phyloP scores from a whole-genome alignment of 2,329 filamentous ascomycete genomes.

The Coccinonectria pachysandricola region DNA sequence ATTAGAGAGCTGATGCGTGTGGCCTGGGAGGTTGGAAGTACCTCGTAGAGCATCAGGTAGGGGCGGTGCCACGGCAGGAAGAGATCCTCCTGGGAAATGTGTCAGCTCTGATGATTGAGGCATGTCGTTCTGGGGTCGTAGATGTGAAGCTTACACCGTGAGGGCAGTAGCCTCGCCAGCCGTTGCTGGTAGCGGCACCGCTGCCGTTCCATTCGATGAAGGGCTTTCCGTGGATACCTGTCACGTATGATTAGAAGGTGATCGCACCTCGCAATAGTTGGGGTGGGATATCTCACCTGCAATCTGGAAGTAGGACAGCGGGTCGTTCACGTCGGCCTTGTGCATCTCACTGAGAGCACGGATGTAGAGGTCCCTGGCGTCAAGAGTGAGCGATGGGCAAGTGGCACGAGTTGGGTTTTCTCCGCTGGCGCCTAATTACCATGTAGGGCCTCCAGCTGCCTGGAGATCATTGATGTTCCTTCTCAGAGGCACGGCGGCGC shows the following conservation, averaged over 20 bases:
- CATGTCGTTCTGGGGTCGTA: no score
- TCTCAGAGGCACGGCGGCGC: slow-evolving; percentile 19
- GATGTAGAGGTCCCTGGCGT: slow-evolving; percentile 38
- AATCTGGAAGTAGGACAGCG: slow-evolving; percentile 40
- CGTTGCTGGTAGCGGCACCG: slow-evolving; percentile 18
- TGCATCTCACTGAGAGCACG: slow-evolving; percentile 35
- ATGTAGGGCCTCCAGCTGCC: slow-evolving; percentile 3
- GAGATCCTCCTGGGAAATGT: slow-evolving; percentile 35
- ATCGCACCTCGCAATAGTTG: no score
- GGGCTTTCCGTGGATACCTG: slow-evolving; percentile 33
- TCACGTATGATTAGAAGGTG: background rate
- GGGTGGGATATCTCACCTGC: slow-evolving; percentile 26
- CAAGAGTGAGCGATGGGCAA: slow-evolving; percentile 9
- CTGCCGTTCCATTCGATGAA: slow-evolving; percentile 32
- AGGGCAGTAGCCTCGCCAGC: slow-evolving; percentile 34
- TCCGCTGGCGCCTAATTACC: slow-evolving; percentile 1
- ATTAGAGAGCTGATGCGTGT: slow-evolving; percentile 6
- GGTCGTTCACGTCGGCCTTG: slow-evolving; percentile 28
- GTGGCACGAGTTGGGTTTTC: background rate
- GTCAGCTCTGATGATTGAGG: no score
- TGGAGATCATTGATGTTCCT: slow-evolving; percentile 6
- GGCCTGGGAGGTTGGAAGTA: slow-evolving; percentile 14
- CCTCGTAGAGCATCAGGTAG: slow-evolving; percentile 44
- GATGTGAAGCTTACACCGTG: slow-evolving; percentile 28
- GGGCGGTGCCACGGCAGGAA: slow-evolving; percentile 48